Percentiles rank a stretch among this genome's conserved stretches.
phyloP scores from a whole-genome alignment of 2,329 filamentous ascomycete species.

The Mollisia scopiformis region DNA sequence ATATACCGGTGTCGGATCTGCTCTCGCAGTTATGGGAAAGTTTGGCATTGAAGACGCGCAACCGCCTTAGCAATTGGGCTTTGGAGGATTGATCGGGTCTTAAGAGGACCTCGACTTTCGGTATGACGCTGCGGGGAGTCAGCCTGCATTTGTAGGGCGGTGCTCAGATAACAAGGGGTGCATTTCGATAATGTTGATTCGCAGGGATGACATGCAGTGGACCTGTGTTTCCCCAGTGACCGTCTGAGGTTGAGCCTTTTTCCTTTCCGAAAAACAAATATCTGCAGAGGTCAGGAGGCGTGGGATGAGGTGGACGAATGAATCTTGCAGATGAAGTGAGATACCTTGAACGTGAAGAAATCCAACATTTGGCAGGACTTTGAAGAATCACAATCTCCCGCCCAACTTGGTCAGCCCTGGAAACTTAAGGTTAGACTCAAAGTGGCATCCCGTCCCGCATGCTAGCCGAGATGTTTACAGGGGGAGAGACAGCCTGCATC shows the following conservation, averaged over 20 bases:
- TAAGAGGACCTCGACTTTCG: neutral
- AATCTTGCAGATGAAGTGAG: neutral
- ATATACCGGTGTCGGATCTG: constrained; percentile 11
- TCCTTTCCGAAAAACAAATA: neutral
- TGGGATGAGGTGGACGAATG: neutral
- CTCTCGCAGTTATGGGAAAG: constrained; percentile 14
- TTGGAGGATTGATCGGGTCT: neutral
- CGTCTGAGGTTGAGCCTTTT: neutral
- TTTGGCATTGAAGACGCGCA: constrained; percentile 6
- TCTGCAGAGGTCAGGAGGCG: neutral
- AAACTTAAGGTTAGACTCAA: neutral
- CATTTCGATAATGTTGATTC: neutral
- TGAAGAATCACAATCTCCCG: neutral
- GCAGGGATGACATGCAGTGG: neutral
- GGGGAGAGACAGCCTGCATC: neutral
- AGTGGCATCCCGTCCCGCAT: neutral
- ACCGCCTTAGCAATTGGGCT: constrained; percentile 3
- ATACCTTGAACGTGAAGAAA: neutral
- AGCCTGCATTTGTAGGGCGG: constrained; percentile 3
- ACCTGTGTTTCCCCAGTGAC: constrained; percentile 1
- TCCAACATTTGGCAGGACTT: neutral
- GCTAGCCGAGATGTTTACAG: neutral
- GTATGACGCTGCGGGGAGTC: neutral
- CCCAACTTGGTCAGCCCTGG: neutral
- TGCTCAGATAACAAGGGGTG: neutral